phyloP scores from a whole-genome alignment of 2,329 filamentous ascomycete genomes.

The Ophiostoma sp. region DNA sequence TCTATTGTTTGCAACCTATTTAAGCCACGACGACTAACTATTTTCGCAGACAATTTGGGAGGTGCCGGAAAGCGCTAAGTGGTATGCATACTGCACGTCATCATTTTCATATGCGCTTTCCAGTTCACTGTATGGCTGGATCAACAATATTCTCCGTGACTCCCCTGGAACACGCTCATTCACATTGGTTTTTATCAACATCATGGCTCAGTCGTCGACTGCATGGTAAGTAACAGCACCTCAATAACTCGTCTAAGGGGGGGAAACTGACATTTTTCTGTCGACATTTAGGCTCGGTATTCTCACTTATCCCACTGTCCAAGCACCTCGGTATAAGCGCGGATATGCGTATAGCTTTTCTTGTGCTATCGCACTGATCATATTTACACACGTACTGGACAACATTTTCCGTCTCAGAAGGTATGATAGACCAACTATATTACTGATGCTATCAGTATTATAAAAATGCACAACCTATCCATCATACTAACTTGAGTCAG shows the following conservation, averaged over 20 bases:
- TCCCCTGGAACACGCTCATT: constrained; percentile 40
- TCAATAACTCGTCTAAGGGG: too few relatives aligned
- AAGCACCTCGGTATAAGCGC: constrained; percentile 16
- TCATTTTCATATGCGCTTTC: constrained; percentile 49
- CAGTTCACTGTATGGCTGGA: constrained; percentile 51
- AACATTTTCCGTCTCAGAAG: constrained; percentile 9
- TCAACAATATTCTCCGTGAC: constrained; percentile 45
- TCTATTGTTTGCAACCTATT: not conserved
- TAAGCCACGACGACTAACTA: not conserved
- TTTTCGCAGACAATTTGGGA: constrained; percentile 42
- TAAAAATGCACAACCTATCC: not conserved
- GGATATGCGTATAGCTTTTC: constrained; percentile 17
- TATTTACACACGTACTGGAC: constrained; percentile 14
- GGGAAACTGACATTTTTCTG: not conserved
- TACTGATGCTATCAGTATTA: not conserved
- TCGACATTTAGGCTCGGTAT: constrained; percentile 13
- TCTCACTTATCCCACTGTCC: constrained; percentile 16
- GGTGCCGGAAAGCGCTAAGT: constrained; percentile 50
- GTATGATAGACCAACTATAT: not conserved
- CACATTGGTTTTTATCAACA: constrained; percentile 40
- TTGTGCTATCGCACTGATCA: constrained; percentile 11
- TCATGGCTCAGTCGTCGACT: constrained; percentile 48
- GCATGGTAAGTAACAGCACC: constrained; percentile 38
- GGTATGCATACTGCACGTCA: constrained; percentile 48
- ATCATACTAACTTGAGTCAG: not conserved